Evolutionary conservation across 2,329 filamentous ascomycete genomes (phyloP).

Genomic region (Lithohypha guttulata): DNA sequence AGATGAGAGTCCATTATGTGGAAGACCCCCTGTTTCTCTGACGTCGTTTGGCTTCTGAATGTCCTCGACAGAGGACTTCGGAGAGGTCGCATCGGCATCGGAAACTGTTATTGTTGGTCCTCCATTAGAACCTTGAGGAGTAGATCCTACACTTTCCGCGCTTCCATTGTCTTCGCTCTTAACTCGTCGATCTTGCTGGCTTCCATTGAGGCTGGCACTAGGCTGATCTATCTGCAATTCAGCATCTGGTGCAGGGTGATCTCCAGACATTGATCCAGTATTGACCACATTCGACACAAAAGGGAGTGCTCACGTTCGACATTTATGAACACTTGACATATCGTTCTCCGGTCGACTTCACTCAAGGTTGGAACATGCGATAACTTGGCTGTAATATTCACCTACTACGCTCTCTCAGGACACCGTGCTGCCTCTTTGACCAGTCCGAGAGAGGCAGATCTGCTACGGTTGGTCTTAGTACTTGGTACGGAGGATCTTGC

Average conservation of each 20-base stretch:
- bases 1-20: too few relatives aligned
- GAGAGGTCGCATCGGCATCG: constrained; percentile 18
- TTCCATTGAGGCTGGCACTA: constrained; percentile 8
- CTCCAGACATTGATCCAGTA: constrained; percentile 20
- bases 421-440: too few relatives aligned
- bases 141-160: constrained; percentile 19
- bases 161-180: constrained; percentile 16
- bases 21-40: too few relatives aligned
- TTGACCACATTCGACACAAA: background rate
- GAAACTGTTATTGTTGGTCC: constrained; percentile 20
- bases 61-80: constrained; percentile 17
- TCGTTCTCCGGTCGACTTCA: too few relatives aligned
- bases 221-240: constrained; percentile 9
- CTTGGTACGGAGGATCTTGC: too few relatives aligned
- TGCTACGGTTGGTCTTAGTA: too few relatives aligned
- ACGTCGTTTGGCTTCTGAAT: constrained; percentile 10
- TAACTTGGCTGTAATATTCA: too few relatives aligned
- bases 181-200: constrained; percentile 14
- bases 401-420: too few relatives aligned
- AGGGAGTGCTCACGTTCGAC: constrained; percentile 1
- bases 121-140: constrained; percentile 10
- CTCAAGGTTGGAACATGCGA: too few relatives aligned
- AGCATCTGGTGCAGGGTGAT: constrained; percentile 14
- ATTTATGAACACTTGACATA: too few relatives aligned
- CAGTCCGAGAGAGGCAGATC: too few relatives aligned